Percentiles rank a stretch among this genome's conserved stretches.
Conservation (phyloP, 2,329 filamentous ascomycete genomes). For the Fusarium citri region DNA sequence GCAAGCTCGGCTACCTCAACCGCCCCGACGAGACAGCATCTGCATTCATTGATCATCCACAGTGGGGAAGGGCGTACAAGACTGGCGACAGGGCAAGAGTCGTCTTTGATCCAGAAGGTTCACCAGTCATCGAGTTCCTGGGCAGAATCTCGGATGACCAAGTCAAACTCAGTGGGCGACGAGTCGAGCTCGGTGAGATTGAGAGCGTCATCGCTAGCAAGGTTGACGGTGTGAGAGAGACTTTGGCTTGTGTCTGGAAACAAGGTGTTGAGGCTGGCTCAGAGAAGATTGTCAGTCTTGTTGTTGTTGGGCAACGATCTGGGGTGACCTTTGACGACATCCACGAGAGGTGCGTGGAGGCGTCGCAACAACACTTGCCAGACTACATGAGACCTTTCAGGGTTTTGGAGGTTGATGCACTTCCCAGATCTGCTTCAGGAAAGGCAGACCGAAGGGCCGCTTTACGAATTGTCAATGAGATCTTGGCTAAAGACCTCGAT, state of each 20-base stretch:
- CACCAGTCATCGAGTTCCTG: slow-evolving; percentile 8
- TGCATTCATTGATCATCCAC: neutral
- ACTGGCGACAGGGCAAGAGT: slow-evolving; percentile 20
- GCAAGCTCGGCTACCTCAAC: slow-evolving; percentile 21
- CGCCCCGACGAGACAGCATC: slow-evolving; percentile 6
- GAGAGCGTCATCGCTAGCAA: slow-evolving; percentile 19
- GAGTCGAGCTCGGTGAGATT: slow-evolving; percentile 27
- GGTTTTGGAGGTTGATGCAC: neutral
- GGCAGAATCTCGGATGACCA: slow-evolving; percentile 28
- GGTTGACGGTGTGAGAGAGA: neutral
- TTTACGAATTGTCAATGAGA: neutral
- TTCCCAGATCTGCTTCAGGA: slow-evolving; percentile 16
- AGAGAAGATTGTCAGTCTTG: slow-evolving; percentile 15
- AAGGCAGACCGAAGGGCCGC: slow-evolving; percentile 19
- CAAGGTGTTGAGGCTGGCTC: neutral
- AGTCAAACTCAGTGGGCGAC: slow-evolving; percentile 29
- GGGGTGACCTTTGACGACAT: neutral
- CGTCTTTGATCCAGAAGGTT: neutral
- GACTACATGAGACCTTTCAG: slow-evolving; percentile 33
- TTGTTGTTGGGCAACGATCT: neutral
- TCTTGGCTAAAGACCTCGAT: fast-evolving
- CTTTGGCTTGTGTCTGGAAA: slow-evolving; percentile 19
- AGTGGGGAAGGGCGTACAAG: slow-evolving; percentile 7
- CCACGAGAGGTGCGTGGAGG: neutral
- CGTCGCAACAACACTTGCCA: neutral